These are phyloP conservation scores for Thielaviopsis euricoi DNA, from an alignment of 2,329 filamentous ascomycete species.

Conservation along the genomic window DNA sequence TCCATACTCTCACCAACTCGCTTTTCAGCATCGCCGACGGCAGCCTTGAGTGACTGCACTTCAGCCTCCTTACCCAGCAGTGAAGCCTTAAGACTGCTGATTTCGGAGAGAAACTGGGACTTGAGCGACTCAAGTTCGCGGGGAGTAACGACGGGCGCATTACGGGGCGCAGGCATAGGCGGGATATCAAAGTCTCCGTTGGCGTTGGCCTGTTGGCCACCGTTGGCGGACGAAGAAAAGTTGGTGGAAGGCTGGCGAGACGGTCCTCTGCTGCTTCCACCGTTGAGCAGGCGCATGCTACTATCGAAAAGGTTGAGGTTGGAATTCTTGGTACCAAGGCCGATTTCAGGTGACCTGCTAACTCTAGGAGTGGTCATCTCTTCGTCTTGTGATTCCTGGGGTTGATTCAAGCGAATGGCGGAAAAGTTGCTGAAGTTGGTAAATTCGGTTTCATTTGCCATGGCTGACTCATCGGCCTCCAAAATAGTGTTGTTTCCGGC, in stretches of 20 bases:
- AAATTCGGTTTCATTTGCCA: slow-evolving; percentile 53
- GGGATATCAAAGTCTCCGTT: slow-evolving; percentile 69
- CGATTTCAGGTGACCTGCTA: slow-evolving; percentile 43
- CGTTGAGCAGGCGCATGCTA: slow-evolving; percentile 31
- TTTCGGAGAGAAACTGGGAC: slow-evolving; percentile 77
- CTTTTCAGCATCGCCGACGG: slow-evolving; percentile 79
- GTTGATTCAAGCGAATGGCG: slow-evolving; percentile 43
- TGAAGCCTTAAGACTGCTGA: slow-evolving; percentile 83
- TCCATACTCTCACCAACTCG: slow-evolving; percentile 78
- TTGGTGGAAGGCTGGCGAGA: slow-evolving; percentile 19
- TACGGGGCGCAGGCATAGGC: slow-evolving; percentile 82
- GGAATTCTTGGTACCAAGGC: slow-evolving; percentile 16
- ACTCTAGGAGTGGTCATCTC: slow-evolving; percentile 6
- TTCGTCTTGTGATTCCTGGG: slow-evolving; percentile 1
- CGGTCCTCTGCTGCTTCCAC: slow-evolving; percentile 14
- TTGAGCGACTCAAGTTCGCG: slow-evolving; percentile 87
- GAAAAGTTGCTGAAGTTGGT: slow-evolving; percentile 85
- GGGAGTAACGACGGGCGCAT: slow-evolving; percentile 77
- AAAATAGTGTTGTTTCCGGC: slow-evolving; percentile 15
- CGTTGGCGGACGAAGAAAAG: slow-evolving; percentile 24
- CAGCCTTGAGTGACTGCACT: slow-evolving; percentile 69
- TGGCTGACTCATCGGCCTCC: slow-evolving; percentile 20
- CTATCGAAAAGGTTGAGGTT: slow-evolving; percentile 1
- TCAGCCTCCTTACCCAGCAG: slow-evolving; percentile 88
- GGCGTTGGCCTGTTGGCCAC: slow-evolving; percentile 42